A percentile compares a stretch with the other conserved stretches of the same genome.
phyloP scores from a whole-genome alignment of 2,329 filamentous ascomycete genomes.

The Camillea tinctor region DNA sequence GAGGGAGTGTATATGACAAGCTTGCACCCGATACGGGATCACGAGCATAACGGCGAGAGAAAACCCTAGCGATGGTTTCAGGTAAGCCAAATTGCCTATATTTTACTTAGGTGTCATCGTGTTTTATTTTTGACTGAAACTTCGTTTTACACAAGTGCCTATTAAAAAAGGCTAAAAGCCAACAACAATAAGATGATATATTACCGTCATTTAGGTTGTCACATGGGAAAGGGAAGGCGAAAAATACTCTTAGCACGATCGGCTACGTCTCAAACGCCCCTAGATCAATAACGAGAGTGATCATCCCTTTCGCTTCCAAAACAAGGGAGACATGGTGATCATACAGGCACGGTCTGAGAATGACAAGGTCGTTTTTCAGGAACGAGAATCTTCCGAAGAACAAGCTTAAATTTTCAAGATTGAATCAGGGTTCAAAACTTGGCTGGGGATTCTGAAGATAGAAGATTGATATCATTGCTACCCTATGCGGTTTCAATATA shows the following conservation, averaged over 20 bases:
- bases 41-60: too few species aligned
- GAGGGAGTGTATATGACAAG: too few species aligned
- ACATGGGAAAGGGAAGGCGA: neutral
- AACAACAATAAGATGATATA: too few species aligned
- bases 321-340: constrained; percentile 7
- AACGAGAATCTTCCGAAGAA: neutral
- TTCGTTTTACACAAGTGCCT: too few species aligned
- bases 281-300: neutral
- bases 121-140: too few species aligned
- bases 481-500: too few species aligned
- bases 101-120: too few species aligned
- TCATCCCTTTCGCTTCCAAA: neutral
- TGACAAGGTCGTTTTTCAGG: neutral
- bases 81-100: too few species aligned
- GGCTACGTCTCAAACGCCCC: neutral
- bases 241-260: neutral
- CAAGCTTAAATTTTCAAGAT: neutral
- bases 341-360: constrained; percentile 17
- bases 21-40: too few species aligned
- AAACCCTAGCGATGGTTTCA: too few species aligned
- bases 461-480: neutral
- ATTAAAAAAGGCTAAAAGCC: too few species aligned
- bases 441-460: neutral
- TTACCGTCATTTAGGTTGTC: neutral
- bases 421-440: neutral